Evolutionary conservation across 805 yeast species (phyloP), one percentile per base, ranked within the genome.

Genomic region (Tetrapisispora nanseiensis): DNA sequence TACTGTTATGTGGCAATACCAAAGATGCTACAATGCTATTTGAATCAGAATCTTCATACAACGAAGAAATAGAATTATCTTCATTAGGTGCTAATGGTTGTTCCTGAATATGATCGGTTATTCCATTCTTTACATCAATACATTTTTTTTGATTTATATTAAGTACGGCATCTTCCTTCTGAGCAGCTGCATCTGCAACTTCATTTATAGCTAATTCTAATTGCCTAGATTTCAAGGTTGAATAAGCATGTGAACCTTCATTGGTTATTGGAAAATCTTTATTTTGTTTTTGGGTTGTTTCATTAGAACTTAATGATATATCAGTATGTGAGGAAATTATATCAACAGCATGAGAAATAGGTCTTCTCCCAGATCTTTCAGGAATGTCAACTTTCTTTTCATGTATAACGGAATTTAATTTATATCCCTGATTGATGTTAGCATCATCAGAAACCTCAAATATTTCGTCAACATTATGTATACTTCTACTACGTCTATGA

Each of bases 401-500:
- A n/a, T n/a, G n/a, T n/a, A n/a, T n/a, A n/a, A n/a, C n/a, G n/a
- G n/a, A n/a, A n/a, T n/a, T n/a, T n/a, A n/a, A n/a, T n/a, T n/a
- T n/a, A n/a, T n/a, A 20, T 23, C 19, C 37, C 36, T 15, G 32
- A 7, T 24, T 15, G 27, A 6, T 7, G 3, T 15, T 13, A 3
- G 6, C 13, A 20, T 20, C 33, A 13, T 23, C 6, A 10, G 21
- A 2, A 21, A 9, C 13, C 5, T 12, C 16, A 19, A 21, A 15
- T 2, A 40, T 43, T 20, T 52, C 57, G 11, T 49, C 49, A 6
- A 43, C 47, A 33, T 46, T 50, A 35, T 55, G 59, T 11, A 56
- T 40, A 34, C 65, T 60, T 45, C 54, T 52, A 24, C 60, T 58
- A 36, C 65, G 50, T 42, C 50, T 56, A 46, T 60, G 65, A n/a